phyloP scores from a whole-genome alignment of 257 asterid species.

The Oldenlandia corymbosa region DNA sequence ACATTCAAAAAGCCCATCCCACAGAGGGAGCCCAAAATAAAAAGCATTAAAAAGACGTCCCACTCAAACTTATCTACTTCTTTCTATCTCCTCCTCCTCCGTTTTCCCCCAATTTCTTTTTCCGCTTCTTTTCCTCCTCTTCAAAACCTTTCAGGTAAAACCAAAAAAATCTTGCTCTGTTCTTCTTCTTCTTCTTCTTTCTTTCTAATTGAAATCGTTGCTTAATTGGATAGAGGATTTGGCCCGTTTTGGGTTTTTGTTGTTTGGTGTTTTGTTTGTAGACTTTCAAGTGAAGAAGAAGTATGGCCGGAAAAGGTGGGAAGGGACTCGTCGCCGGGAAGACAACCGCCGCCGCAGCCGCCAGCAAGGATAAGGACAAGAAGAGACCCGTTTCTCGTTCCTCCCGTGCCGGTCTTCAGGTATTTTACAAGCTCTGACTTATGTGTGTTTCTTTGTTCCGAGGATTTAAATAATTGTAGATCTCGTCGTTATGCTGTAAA shows the following conservation, averaged over 20 bases:
- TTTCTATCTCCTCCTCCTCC: neutral
- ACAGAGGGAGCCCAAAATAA: slow-evolving; percentile 11
- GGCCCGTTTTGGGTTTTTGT: neutral
- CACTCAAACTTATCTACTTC: slow-evolving; percentile 2
- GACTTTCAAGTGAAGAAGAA: slow-evolving; percentile 15
- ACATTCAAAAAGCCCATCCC: slow-evolving; percentile 35
- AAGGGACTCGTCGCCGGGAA: slow-evolving; percentile 92
- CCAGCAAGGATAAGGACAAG: slow-evolving; percentile 82
- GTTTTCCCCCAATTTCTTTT: neutral
- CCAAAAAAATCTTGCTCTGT: no score
- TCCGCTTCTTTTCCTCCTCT: neutral
- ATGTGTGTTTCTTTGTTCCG: neutral
- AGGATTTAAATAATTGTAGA: neutral
- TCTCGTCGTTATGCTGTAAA: neutral
- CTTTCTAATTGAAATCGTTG: no score
- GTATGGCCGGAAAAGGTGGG: slow-evolving; percentile 99
- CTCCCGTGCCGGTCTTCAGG: slow-evolving; percentile 97
- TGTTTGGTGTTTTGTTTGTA: neutral
- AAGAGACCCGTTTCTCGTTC: slow-evolving; percentile 79
- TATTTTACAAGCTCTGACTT: neutral
- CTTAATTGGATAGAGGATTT: no score
- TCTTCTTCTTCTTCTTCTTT: no score
- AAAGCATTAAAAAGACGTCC: slow-evolving; percentile 24
- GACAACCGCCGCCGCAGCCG: slow-evolving; percentile 72
- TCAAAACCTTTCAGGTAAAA: no score